Conservation (phyloP, 2,329 filamentous ascomycete genomes). For the Ceratocystiopsis sp. region DNA sequence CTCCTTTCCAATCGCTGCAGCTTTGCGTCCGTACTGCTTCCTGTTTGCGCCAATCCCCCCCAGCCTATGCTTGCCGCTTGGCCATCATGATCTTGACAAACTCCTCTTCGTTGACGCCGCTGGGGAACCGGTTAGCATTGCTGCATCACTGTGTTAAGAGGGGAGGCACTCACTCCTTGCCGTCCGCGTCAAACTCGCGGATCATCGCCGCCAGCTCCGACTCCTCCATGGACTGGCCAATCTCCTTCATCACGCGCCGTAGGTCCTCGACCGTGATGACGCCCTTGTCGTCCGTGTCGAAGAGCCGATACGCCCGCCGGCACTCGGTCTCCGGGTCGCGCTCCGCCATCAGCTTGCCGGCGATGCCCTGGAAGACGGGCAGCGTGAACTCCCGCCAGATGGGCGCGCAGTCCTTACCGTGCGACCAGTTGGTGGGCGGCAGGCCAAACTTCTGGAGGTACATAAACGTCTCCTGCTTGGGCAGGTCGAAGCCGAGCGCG, state of each 20-base stretch:
- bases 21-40: too few relatives aligned
- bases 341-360: constrained; percentile 62
- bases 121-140: background rate
- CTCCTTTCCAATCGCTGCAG: too few relatives aligned
- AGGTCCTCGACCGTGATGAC: constrained; percentile 81
- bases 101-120: constrained; percentile 49
- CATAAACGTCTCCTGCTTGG: constrained; percentile 68
- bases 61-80: constrained; percentile 12
- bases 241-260: constrained; percentile 68
- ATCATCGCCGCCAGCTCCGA: constrained; percentile 93
- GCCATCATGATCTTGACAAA: constrained; percentile 46
- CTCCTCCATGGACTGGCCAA: constrained; percentile 85
- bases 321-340: constrained; percentile 87
- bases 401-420: constrained; percentile 36
- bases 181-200: constrained; percentile 91
- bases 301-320: constrained; percentile 75
- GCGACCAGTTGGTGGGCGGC: constrained; percentile 42
- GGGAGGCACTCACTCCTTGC: constrained; percentile 41
- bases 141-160: too few relatives aligned
- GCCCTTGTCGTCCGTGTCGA: constrained; percentile 84
- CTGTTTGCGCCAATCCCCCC: too few relatives aligned
- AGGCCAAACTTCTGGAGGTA: constrained; percentile 71
- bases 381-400: constrained; percentile 57
- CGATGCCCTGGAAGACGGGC: constrained; percentile 55
- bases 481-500: constrained; percentile 81